Evolutionary conservation across 2,329 filamentous ascomycete genomes (phyloP).

Genomic region (Diaporthe citri): DNA sequence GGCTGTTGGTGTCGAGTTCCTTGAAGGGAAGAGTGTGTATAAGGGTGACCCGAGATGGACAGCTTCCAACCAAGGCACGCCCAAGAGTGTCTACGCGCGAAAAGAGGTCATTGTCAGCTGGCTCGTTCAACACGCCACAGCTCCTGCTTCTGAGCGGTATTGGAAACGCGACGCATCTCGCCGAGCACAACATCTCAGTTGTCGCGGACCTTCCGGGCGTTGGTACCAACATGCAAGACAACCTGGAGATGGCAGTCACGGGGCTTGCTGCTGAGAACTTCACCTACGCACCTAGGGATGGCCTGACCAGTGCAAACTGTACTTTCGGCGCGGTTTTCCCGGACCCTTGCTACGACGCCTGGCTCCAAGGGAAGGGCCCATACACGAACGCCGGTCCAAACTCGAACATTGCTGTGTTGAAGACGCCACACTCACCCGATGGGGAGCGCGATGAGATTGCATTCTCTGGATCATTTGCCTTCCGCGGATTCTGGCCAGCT

Average conservation of each 20-base stretch:
- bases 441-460: slow-evolving; percentile 64
- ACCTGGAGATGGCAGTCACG: slow-evolving; percentile 54
- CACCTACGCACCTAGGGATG: slow-evolving; percentile 39
- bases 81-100: slow-evolving; percentile 40
- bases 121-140: slow-evolving; percentile 62
- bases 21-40: slow-evolving; percentile 18
- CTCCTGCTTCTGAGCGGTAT: slow-evolving; percentile 64
- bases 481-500: slow-evolving; percentile 62
- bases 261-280: slow-evolving; percentile 41
- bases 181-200: slow-evolving; percentile 57
- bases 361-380: slow-evolving; percentile 17
- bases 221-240: slow-evolving; percentile 63
- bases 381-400: slow-evolving; percentile 18
- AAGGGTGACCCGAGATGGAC: slow-evolving; percentile 21
- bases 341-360: slow-evolving; percentile 16
- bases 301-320: slow-evolving; percentile 5
- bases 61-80: slow-evolving; percentile 45
- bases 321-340: background rate
- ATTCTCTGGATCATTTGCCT: slow-evolving; percentile 59
- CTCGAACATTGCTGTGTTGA: slow-evolving; percentile 46
- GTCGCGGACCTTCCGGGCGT: slow-evolving; percentile 61
- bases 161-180: slow-evolving; percentile 56
- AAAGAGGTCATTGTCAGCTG: slow-evolving; percentile 62
- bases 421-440: slow-evolving; percentile 50
- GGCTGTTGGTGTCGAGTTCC: slow-evolving; percentile 10